These are phyloP conservation scores for Hygrocybe coccinea DNA, from an alignment of 768 basidiomycete species.

Conservation along the genomic window DNA sequence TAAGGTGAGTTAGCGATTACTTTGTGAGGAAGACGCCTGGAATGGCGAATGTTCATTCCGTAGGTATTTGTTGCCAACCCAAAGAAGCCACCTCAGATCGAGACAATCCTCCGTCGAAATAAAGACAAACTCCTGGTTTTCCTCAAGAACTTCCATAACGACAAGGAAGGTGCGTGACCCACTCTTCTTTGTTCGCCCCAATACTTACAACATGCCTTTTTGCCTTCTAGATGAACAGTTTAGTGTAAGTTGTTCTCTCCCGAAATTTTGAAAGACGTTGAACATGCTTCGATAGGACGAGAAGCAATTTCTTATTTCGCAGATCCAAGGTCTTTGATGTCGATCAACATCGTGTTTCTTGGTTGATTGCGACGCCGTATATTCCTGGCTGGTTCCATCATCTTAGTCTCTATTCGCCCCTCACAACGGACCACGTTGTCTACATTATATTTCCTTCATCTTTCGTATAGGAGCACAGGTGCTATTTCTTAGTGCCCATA, in stretches of 20 bases:
- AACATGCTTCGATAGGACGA: constrained; percentile 50
- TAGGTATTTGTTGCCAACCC: constrained; percentile 99
- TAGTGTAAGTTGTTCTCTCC: constrained; percentile 32
- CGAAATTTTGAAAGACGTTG: background rate
- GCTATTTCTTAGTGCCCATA: no score
- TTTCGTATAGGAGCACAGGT: no score
- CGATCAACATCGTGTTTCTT: no score
- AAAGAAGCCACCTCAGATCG: constrained; percentile 96
- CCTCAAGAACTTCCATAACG: constrained; percentile 92
- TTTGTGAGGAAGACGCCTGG: background rate
- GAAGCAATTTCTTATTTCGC: constrained; percentile 92
- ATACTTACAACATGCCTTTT: background rate
- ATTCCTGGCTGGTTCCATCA: no score
- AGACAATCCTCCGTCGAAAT: constrained; percentile 83
- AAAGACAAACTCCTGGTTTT: constrained; percentile 90
- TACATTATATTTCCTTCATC: no score
- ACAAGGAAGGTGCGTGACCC: constrained; percentile 83
- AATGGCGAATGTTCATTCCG: background rate
- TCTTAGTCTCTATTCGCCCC: no score
- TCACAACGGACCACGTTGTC: no score
- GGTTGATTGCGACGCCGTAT: no score
- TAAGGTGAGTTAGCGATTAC: constrained; percentile 59
- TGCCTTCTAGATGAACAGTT: constrained; percentile 80
- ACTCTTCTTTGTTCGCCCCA: background rate
- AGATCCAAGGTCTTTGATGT: constrained; percentile 72